Evolutionary conservation across 2,329 filamentous ascomycete species (phyloP), one percentile per base, ranked within the genome.

Genomic region (Stachybotrys chlorohalonatus): DNA sequence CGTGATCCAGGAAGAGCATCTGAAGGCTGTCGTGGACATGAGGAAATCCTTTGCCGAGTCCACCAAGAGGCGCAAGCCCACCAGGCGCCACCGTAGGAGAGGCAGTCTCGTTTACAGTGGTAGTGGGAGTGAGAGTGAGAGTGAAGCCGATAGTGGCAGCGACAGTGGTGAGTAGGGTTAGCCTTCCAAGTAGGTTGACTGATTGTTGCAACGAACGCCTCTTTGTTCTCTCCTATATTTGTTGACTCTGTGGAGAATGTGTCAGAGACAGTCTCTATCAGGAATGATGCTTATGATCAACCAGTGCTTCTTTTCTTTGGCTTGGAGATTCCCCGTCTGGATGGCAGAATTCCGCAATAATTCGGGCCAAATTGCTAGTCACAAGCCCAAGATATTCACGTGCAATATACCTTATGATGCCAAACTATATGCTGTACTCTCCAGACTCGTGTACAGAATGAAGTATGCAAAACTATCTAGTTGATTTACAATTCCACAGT

Each of bases 11-110:
- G 66, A 68, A 56, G 68, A 68, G 59, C 67, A 69, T 45, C 53
- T 69, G 15, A 62, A 65, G 4, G 67, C 67, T 15, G 67, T 69
- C n/a, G 65, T 68, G 47, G 67, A 69, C 60, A 67, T 69, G 65
- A 69, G 66, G 52, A 62, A 62, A 42, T 62, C 64, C 13, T 69
- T 69, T 60, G 66, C 64, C n/a, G 60, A 69, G 49, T 69, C 67
- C 48, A 64, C 67, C 24, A 24, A 24, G 24, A 24, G 24, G 24
- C 24, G 24, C 36, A 42, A 13, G 5, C 2, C 45, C 62, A 64
- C 13, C 36, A 9, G 36, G 36, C 24, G 24, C 24, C 8, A 42
- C 8, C 2, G 36, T 9, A 42, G 36, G 36, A 13, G 8, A 9
- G 2, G 36, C 36, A 42, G 36, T 9, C 13, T 42, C 9, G 36